Percentiles rank a stretch among this genome's conserved stretches.
Evolutionary conservation across 2,329 filamentous ascomycete genomes (phyloP).

Genomic region (Neofusicoccum cordaticola): DNA sequence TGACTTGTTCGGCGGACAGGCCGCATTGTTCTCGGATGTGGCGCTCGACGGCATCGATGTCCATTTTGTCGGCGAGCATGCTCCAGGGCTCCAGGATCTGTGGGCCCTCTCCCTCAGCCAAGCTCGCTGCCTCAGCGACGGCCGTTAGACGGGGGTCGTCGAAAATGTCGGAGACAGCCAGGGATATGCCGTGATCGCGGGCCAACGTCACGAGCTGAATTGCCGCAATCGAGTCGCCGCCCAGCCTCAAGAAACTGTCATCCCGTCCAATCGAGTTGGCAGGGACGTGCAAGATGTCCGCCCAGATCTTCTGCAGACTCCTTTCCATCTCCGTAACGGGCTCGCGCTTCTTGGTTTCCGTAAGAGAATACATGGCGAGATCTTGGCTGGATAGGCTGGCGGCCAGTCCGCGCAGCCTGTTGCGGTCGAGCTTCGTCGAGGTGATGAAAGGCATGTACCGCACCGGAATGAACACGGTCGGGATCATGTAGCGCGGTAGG

Average conservation of each 20-base stretch:
- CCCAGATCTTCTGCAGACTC: conserved; percentile 27
- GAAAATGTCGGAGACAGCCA: conserved; percentile 24
- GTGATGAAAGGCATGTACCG: conserved; percentile 32
- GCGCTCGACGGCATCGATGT: conserved; percentile 4
- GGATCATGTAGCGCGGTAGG: conserved; percentile 40
- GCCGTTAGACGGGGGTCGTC: conserved; percentile 20
- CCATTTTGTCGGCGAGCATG: conserved; percentile 21
- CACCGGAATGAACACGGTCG: conserved; percentile 38
- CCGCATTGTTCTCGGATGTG: not conserved
- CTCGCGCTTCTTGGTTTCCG: not conserved
- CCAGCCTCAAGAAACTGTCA: conserved; percentile 40
- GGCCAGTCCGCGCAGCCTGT: not conserved
- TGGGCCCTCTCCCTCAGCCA: conserved; percentile 18
- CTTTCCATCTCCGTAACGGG: conserved; percentile 25
- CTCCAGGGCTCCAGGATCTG: conserved; percentile 33
- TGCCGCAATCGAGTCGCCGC: conserved; percentile 34
- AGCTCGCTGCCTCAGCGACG: conserved; percentile 17
- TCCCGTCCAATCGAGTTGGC: conserved; percentile 28
- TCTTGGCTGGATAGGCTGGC: conserved; percentile 29
- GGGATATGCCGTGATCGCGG: conserved; percentile 1
- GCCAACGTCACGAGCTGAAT: not conserved
- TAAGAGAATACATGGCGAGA: not conserved
- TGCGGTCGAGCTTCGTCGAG: conserved; percentile 36
- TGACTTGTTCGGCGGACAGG: conserved; percentile 21
- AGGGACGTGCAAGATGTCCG: conserved; percentile 11